Base-by-base conservation (phyloP, 225 moss, liverwort and hornwort genomes). In the Rhytidiadelphus loreus region DNA sequence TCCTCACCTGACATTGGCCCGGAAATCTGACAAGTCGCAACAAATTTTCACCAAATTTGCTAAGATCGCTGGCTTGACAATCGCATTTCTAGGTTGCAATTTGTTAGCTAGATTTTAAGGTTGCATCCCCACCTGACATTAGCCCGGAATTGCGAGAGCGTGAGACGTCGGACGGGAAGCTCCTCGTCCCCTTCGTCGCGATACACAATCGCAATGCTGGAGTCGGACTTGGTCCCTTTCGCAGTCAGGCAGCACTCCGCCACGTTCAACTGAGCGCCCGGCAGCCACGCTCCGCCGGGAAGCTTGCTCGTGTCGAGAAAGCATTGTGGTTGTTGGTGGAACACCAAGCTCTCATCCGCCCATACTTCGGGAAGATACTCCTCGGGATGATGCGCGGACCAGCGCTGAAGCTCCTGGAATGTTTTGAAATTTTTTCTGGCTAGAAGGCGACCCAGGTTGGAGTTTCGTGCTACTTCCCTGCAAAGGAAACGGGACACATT, bases 151-250 rank as follows among this genome's bases (percentile, higher is more conserved):
- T 96, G 89, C 72, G 90, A 90, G 37, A 95, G 87, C 65, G 93
- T 93, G 72, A 95, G 82, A 25, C 62, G 88, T 37, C 79, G 93
- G 58, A 95, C 83, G 28, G 96, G 97, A 76, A 93, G 61, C 88
- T 99, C 92, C 79, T 99, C 99, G 68, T 94, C 93, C 62, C 95
- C 96, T 83, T 99, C 99, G 89, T 96, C 89, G 78, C 94, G 94
- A 91, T 95, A 89, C 32, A 96, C 84, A 33, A 99, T 87, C 12
- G 97, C 97, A 37, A 92, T 63, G 92, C 93, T 94, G 59, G 92
- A 93, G 85, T 95, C 95, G 9, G 88, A 89, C 87, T 95, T 96
- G 33, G 88, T 83, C 58, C 90, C 83, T 79, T 90, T 96, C 39
- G 95, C 83, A 86, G 89, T 80, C 80, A 99, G 85, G 83, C 96